Evolutionary conservation across 495 filamentous ascomycete species (phyloP), one percentile per base, ranked within the genome.

Genomic region (Chaetomium cochliodes): DNA sequence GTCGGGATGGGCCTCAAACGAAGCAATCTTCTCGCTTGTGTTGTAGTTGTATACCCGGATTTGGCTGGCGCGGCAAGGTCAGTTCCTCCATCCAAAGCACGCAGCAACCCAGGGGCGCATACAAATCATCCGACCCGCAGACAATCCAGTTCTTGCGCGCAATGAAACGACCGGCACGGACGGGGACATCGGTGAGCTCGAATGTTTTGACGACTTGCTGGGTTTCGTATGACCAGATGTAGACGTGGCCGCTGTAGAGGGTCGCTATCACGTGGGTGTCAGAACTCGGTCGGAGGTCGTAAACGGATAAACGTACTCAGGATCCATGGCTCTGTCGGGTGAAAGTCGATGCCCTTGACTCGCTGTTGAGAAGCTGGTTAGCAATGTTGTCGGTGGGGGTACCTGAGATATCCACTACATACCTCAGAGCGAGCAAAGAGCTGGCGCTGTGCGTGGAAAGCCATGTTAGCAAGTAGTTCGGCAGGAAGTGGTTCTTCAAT

Each of bases 91-190:
- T 16, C 28, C 13, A 12, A 11, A 26, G 22, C 46, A 11, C 1
- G 46, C 3, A 3, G n/a, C 20, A 23, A 1, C 9, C 53, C 5
- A 37, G 26, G 28, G 11, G 42, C 11, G 52, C 91, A 62, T 97
- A 93, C 83, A 97, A 99, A 82, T 98, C 94, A 81, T 99, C 94
- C 52, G 92, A 96, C 68, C 94, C 94, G 78, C 92, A 96, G 50
- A 97, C 93, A 70, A 99, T 96, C 96, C 96, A 98, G 77, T 98
- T 98, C 85, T 98, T 98, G 65, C 94, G 85, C 69, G 96, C 92
- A 75, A 98, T 86, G 77, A 98, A 98, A 65, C 96, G 91, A 70
- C 94, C 94, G 50, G 96, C 96, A 78, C 94, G 89, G 57, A 98
- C 94, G 65, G 94, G 94, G 56, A 99, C 94, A 86, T 99, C 94